Base-by-base conservation (phyloP, 257 asterid species). In the Lavandula angustifolia region DNA sequence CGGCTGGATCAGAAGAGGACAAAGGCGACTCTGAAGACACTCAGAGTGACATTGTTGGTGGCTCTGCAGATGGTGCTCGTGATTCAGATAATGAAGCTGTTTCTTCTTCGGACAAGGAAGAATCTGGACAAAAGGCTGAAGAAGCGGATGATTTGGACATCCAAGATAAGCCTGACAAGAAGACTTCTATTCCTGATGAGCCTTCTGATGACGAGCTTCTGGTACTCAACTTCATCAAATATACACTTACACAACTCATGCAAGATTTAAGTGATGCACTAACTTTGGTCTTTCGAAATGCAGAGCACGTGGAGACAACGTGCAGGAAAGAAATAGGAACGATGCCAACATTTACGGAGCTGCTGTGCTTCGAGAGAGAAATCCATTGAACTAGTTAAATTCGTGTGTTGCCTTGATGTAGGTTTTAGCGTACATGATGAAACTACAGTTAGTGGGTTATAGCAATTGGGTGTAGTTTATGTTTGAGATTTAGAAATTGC, bases 241-340 rank as follows among this genome's bases (percentile, higher is more conserved):
- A 6, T 46, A 52, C 17, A 35, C 4, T 8, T 56, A 8, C 7
- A 57, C 9, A 9, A 9, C 10, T 16, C 16, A 9, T 57, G 33
- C 48, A 57, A 9, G 29, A 57, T 16, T 57, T 9, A 53, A 32
- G 29, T 11, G 49, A 38, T 54, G 48, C 51, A 17, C 72, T 75
- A 58, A 75, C 43, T n/a, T 38, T 17, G 40, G 32, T 73, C 16
- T 62, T 47, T 57, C 38, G 5, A 53, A 66, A 62, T 80, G 87
- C 95, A 92, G 99, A 76, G 85, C 76, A 69, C 67, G 68, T 92
- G 99, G 99, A 85, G 72, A 78, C 81, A 62, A 52, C 91, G 96
- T 31, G 85, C 78, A 10, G 95, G 84, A 58, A 89, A 81, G 79
- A 89, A 89, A 78, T 78, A 78, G 55, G 72, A 64, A 54, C 35